phyloP scores from a whole-genome alignment of 495 filamentous ascomycete species.

The Tuber borchii region DNA sequence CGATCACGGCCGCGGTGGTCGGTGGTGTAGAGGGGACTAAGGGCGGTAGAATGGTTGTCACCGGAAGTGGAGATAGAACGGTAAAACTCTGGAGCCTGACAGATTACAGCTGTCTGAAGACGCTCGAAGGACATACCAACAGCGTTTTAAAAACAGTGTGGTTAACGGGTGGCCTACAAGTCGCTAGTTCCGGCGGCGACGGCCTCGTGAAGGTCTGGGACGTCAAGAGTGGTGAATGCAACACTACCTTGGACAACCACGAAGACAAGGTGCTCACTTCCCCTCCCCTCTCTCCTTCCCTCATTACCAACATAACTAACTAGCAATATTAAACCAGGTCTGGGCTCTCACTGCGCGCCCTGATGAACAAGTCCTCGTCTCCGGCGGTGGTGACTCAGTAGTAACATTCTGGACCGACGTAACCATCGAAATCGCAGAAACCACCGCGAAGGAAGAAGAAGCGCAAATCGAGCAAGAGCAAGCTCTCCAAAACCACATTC shows the following conservation, averaged over 20 bases:
- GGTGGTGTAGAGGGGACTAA: conserved; percentile 60
- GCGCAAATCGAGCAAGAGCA: conserved; percentile 88
- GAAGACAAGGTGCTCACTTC: conserved; percentile 88
- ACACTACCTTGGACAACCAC: conserved; percentile 90
- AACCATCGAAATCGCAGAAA: conserved; percentile 55
- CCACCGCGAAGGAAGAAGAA: conserved; percentile 65
- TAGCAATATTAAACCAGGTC: conserved; percentile 40
- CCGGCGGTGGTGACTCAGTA: conserved; percentile 79
- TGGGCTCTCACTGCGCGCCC: conserved; percentile 46
- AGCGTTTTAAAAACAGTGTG: conserved; percentile 89
- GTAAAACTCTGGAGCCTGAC: conserved; percentile 90
- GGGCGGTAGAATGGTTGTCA: conserved; percentile 70
- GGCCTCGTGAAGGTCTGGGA: conserved; percentile 98
- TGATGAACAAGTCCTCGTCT: conserved; percentile 57
- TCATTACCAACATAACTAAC: conserved; percentile 9
- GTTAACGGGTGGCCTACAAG: conserved; percentile 59
- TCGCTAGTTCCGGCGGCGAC: conserved; percentile 86
- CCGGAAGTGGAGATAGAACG: conserved; percentile 89
- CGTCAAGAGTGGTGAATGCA: conserved; percentile 66
- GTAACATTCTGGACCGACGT: conserved; percentile 87
- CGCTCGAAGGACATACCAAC: conserved; percentile 93
- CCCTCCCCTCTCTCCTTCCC: conserved; percentile 53
- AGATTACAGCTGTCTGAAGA: conserved; percentile 87
- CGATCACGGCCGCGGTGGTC: conserved; percentile 60
- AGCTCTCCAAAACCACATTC: conserved; percentile 82